Conservation (phyloP, 2,329 filamentous ascomycete genomes). For the Exophiala sp. region DNA sequence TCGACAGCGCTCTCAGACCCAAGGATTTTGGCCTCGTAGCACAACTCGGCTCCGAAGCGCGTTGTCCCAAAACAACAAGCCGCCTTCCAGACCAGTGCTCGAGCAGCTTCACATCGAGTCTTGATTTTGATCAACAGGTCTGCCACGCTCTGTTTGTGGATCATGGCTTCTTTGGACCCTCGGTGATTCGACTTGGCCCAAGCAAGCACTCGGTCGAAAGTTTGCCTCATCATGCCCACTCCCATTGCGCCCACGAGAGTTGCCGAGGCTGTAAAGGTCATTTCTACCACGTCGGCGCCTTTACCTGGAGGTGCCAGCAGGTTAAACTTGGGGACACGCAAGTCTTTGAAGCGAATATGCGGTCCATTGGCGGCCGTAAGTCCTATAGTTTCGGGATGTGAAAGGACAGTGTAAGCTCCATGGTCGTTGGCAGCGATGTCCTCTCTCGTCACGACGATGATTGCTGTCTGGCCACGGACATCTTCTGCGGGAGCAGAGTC, state of each 20-base stretch:
- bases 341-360: slow-evolving; percentile 47
- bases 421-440: slow-evolving; percentile 46
- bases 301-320: slow-evolving; percentile 45
- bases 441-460: slow-evolving; percentile 49
- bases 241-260: slow-evolving; percentile 55
- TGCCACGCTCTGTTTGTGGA: slow-evolving; percentile 50
- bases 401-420: slow-evolving; percentile 46
- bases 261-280: slow-evolving; percentile 45
- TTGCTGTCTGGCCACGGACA: slow-evolving; percentile 42
- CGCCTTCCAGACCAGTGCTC: slow-evolving; percentile 53
- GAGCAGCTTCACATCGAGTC: slow-evolving; percentile 49
- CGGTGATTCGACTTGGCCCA: slow-evolving; percentile 50
- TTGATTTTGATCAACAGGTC: slow-evolving; percentile 54
- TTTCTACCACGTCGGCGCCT: slow-evolving; percentile 43
- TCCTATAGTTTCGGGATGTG: slow-evolving; percentile 45
- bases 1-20: slow-evolving; percentile 50
- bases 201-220: slow-evolving; percentile 50
- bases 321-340: slow-evolving; percentile 48
- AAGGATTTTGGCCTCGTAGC: slow-evolving; percentile 51
- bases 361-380: slow-evolving; percentile 50
- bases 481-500: slow-evolving; percentile 22
- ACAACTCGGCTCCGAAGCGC: slow-evolving; percentile 44
- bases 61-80: slow-evolving; percentile 44
- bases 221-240: slow-evolving; percentile 52
- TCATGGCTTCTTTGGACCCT: slow-evolving; percentile 44